phyloP scores from a whole-genome alignment of 1,284 basidiomycete genomes.

The Puccinia hordei region DNA sequence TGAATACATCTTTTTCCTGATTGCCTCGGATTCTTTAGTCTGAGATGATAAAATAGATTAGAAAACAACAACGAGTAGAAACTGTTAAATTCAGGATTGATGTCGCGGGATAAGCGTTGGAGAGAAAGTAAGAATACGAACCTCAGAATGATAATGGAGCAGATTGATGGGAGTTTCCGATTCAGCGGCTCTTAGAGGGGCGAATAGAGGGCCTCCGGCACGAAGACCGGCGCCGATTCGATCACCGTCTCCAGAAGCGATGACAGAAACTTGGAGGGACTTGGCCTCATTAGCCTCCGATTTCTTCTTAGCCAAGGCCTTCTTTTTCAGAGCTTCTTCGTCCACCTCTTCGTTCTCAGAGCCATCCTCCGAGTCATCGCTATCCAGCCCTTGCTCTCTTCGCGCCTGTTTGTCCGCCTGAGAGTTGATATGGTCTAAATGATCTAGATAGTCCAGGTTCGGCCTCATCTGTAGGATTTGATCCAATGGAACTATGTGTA shows the following conservation, averaged over 20 bases:
- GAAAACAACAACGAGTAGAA: not conserved
- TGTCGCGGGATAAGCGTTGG: not conserved
- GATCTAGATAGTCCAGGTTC: conserved; percentile 56
- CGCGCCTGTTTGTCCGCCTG: conserved; percentile 51
- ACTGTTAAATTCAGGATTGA: not conserved
- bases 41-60: conserved; percentile 3
- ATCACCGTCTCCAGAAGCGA: conserved; percentile 51
- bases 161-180: conserved; percentile 55
- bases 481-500: conserved; percentile 57
- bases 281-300: conserved; percentile 55
- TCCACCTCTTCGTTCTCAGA: conserved; percentile 50
- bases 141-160: conserved; percentile 55
- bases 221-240: conserved; percentile 44
- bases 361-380: conserved; percentile 52
- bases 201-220: conserved; percentile 56
- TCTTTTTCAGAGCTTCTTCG: conserved; percentile 53
- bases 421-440: conserved; percentile 54
- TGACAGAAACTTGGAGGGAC: conserved; percentile 55
- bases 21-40: conserved; percentile 44
- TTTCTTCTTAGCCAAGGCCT: conserved; percentile 54
- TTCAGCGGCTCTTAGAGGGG: conserved; percentile 56
- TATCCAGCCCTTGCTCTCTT: conserved; percentile 53
- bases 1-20: conserved; percentile 43
- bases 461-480: conserved; percentile 58
- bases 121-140: conserved; percentile 42